phyloP scores from a whole-genome alignment of 139 green algal species.

The Diplosphaera chodatii region DNA sequence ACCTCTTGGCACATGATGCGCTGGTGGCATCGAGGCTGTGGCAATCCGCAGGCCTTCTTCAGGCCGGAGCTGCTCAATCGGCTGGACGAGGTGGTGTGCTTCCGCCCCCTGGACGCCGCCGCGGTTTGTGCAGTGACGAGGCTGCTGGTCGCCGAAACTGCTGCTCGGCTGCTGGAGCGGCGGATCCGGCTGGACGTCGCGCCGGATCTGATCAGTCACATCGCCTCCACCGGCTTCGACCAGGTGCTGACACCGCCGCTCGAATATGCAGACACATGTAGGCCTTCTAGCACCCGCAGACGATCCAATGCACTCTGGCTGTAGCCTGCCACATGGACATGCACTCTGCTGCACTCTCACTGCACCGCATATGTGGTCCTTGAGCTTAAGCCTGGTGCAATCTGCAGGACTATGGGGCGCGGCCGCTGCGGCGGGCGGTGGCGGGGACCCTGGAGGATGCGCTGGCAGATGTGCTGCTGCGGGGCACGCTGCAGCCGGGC shows the following conservation, averaged over 20 bases:
- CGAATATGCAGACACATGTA: too few relatives aligned
- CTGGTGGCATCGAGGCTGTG: too few relatives aligned
- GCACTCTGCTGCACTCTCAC: too few relatives aligned
- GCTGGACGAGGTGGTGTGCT: conserved; percentile 82
- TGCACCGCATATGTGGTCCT: too few relatives aligned
- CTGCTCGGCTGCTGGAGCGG: conserved; percentile 24
- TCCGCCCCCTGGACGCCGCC: conserved; percentile 53
- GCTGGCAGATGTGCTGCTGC: conserved; percentile 58
- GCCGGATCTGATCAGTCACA: conserved; percentile 39
- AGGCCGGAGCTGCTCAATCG: conserved; percentile 77
- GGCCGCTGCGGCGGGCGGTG: conserved; percentile 49
- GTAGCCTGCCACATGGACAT: too few relatives aligned
- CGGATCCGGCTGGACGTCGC: conserved; percentile 39
- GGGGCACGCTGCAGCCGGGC: conserved; percentile 26
- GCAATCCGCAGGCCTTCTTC: conserved; percentile 66
- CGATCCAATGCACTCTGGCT: too few relatives aligned
- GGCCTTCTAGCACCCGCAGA: too few relatives aligned
- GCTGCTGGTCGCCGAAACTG: conserved; percentile 59
- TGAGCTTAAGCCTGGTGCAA: too few relatives aligned
- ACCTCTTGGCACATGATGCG: too few relatives aligned
- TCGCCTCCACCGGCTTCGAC: conserved; percentile 63
- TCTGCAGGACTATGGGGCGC: conserved; percentile 22
- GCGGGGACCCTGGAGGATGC: conserved; percentile 50
- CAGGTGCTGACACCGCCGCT: conserved; percentile 6
- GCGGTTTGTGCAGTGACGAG: conserved; percentile 58